phyloP scores from a whole-genome alignment of 495 filamentous ascomycete species.

The Cetradonia linearis region DNA sequence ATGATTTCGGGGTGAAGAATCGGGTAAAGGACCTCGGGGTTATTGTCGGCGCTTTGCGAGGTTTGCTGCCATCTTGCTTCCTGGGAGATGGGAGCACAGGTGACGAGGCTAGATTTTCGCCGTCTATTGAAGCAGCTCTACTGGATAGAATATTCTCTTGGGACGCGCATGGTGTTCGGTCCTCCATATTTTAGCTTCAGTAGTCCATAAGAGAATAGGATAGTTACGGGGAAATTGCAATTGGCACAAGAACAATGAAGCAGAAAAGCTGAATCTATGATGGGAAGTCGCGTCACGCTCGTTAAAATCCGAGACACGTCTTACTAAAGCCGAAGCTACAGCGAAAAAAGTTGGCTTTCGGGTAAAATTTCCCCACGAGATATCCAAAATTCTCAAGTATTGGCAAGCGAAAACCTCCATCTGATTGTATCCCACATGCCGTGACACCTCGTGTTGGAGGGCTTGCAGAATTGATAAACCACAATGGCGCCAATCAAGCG shows the following conservation, averaged over 20 bases:
- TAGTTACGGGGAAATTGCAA: neutral
- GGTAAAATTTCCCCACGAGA: conserved; percentile 11
- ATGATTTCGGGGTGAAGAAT: conserved; percentile 67
- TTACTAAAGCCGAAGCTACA: neutral
- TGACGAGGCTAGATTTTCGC: conserved; percentile 16
- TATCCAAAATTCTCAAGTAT: neutral
- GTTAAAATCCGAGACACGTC: conserved; percentile 9
- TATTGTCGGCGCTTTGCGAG: conserved; percentile 44
- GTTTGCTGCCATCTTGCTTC: conserved; percentile 29
- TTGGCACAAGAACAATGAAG: conserved; percentile 1
- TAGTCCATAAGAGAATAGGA: neutral
- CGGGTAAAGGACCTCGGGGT: conserved; percentile 65
- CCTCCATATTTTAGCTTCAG: conserved; percentile 2
- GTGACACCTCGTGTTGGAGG: neutral
- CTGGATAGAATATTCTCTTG: conserved; percentile 15
- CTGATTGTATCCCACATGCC: neutral
- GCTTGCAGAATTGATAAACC: neutral
- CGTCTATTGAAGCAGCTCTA: neutral
- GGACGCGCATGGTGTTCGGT: conserved; percentile 14
- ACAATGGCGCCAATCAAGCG: conserved; percentile 46
- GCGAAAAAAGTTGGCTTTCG: neutral
- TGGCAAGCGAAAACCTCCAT: neutral
- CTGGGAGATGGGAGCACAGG: conserved; percentile 15
- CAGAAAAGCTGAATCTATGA: neutral
- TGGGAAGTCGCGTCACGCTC: conserved; percentile 6